Evolutionary conservation across 805 yeast genomes (phyloP).

Genomic region (Zygosaccharomyces rouxii): DNA sequence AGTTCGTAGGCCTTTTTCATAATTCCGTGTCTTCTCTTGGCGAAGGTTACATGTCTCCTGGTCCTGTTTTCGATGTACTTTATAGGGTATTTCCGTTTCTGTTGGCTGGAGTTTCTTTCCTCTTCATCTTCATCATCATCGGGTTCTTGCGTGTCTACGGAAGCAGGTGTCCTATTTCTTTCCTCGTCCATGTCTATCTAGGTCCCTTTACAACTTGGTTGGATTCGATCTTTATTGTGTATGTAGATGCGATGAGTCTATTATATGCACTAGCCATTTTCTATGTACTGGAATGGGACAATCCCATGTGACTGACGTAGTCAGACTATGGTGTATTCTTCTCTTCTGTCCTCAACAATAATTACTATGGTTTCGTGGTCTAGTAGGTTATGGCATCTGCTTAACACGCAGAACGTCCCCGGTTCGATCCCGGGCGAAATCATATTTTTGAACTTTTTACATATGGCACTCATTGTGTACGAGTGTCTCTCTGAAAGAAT

Average conservation of each 20-base stretch:
- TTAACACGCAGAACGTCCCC: slow-evolving; percentile 99
- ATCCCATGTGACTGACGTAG: no score
- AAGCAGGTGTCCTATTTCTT: not conserved
- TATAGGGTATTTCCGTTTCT: slow-evolving; percentile 37
- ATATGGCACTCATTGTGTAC: not conserved
- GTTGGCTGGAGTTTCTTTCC: slow-evolving; percentile 1
- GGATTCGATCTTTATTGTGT: not conserved
- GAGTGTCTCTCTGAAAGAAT: not conserved
- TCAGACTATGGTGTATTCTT: no score
- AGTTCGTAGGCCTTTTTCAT: slow-evolving; percentile 98
- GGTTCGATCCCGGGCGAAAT: slow-evolving; percentile 99
- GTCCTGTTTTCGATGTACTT: slow-evolving; percentile 93
- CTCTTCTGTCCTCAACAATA: not conserved
- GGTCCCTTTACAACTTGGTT: not conserved
- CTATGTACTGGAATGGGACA: not conserved
- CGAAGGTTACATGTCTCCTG: slow-evolving; percentile 94
- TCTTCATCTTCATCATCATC: slow-evolving; percentile 9
- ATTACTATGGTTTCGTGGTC: slow-evolving; percentile 80
- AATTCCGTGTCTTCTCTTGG: slow-evolving; percentile 95
- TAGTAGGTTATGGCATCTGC: slow-evolving; percentile 99
- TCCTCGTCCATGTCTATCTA: not conserved
- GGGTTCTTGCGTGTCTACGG: slow-evolving; percentile 1
- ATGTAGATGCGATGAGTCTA: not conserved
- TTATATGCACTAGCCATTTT: not conserved
- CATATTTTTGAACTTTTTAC: slow-evolving; percentile 45